Conservation (phyloP, 2,329 filamentous ascomycete species). For the Monilinia vaccinii-corymbosi region DNA sequence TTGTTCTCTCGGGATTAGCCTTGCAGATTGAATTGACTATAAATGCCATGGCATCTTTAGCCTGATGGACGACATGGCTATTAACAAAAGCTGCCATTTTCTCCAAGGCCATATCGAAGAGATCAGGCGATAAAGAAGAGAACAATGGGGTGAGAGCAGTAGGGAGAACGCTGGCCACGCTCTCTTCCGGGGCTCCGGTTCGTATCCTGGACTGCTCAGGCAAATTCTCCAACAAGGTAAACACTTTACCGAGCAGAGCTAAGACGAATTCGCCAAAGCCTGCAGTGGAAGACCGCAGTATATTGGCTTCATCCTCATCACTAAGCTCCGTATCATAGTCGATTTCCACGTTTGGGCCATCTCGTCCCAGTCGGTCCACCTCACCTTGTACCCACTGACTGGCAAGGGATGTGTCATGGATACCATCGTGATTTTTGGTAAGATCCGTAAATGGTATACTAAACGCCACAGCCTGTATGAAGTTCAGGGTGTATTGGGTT, state of each 20-base stretch:
- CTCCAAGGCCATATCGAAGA: slow-evolving; percentile 85
- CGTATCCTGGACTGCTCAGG: slow-evolving; percentile 83
- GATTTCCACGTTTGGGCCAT: slow-evolving; percentile 76
- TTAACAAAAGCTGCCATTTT: slow-evolving; percentile 89
- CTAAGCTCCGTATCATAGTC: slow-evolving; percentile 75
- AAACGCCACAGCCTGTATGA: slow-evolving; percentile 92
- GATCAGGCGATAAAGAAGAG: slow-evolving; percentile 80
- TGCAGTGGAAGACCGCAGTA: slow-evolving; percentile 87
- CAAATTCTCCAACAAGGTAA: slow-evolving; percentile 89
- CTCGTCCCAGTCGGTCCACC: slow-evolving; percentile 85
- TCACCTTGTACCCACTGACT: slow-evolving; percentile 91
- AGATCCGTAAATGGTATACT: slow-evolving; percentile 88
- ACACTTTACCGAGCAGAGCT: slow-evolving; percentile 85
- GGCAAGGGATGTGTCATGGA: slow-evolving; percentile 68
- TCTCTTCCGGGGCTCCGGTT: slow-evolving; percentile 89
- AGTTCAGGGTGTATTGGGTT: slow-evolving; percentile 86
- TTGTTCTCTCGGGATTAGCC: slow-evolving; percentile 84
- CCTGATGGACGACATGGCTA: slow-evolving; percentile 93
- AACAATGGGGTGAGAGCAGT: slow-evolving; percentile 86
- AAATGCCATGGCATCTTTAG: slow-evolving; percentile 95
- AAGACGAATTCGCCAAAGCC: slow-evolving; percentile 89
- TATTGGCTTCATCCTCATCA: slow-evolving; percentile 78
- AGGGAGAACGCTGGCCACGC: slow-evolving; percentile 89
- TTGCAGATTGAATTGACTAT: slow-evolving; percentile 96
- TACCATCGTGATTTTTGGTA: slow-evolving; percentile 55